Conservation (phyloP, 495 filamentous ascomycete genomes). For the Bombardia bombarda region DNA sequence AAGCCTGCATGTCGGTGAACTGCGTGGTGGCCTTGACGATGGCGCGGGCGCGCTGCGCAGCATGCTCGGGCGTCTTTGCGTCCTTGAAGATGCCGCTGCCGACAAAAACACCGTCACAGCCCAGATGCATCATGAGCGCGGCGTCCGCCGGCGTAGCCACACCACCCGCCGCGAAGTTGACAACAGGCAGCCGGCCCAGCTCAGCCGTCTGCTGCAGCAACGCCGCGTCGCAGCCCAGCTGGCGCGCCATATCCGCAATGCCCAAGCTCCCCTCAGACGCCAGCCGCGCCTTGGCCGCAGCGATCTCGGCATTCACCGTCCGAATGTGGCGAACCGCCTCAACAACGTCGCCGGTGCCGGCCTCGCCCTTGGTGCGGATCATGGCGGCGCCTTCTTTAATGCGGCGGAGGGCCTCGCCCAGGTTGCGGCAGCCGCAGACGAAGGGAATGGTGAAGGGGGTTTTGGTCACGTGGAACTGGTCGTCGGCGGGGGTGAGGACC, state of each 20-base stretch:
- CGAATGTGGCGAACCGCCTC: conserved; percentile 96
- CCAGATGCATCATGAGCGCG: conserved; percentile 98
- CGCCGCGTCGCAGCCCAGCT: conserved; percentile 66
- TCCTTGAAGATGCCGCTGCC: conserved; percentile 94
- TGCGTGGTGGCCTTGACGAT: conserved; percentile 94
- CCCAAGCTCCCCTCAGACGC: conserved; percentile 53
- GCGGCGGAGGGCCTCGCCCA: conserved; percentile 86
- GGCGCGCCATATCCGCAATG: conserved; percentile 68
- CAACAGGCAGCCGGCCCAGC: conserved; percentile 83
- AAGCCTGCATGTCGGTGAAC: conserved; percentile 74
- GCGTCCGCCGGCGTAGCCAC: conserved; percentile 95
- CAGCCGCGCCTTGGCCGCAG: conserved; percentile 57
- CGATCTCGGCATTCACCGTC: conserved; percentile 77
- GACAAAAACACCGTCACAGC: conserved; percentile 97
- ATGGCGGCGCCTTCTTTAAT: conserved; percentile 95
- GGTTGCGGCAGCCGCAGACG: conserved; percentile 92
- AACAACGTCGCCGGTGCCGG: conserved; percentile 95
- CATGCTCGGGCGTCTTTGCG: conserved; percentile 56
- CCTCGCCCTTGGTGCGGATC: conserved; percentile 98
- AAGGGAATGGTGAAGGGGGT: conserved; percentile 76
- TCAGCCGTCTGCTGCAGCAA: conserved; percentile 79
- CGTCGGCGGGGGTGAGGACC: conserved; percentile 91
- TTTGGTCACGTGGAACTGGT: conserved; percentile 88
- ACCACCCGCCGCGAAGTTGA: conserved; percentile 98
- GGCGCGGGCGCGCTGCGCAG: conserved; percentile 76